Conservation (phyloP, 2,329 filamentous ascomycete species). For the Talaromyces sp. region DNA sequence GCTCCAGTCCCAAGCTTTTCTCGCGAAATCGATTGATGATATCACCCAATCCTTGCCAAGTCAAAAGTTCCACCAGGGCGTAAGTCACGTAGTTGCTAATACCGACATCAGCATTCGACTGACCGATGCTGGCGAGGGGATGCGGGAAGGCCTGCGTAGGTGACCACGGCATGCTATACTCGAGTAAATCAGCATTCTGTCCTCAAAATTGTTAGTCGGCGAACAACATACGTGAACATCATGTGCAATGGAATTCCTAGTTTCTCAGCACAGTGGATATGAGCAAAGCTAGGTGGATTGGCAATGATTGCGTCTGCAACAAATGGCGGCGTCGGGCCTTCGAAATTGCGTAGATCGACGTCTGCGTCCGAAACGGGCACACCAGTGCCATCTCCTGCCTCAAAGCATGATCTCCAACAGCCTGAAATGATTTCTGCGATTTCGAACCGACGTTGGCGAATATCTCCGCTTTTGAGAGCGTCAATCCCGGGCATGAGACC, state of each 20-base stretch:
- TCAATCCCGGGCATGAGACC: slow-evolving; percentile 79
- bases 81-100: slow-evolving; percentile 80
- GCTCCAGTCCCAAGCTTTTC: slow-evolving; percentile 66
- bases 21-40: slow-evolving; percentile 83
- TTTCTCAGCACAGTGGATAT: slow-evolving; percentile 73
- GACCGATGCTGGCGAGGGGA: slow-evolving; percentile 74
- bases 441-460: slow-evolving; percentile 65
- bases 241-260: slow-evolving; percentile 71
- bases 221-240: slow-evolving; percentile 71
- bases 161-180: slow-evolving; percentile 73
- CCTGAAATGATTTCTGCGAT: slow-evolving; percentile 76
- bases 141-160: slow-evolving; percentile 81
- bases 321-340: slow-evolving; percentile 50
- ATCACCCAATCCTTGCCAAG: slow-evolving; percentile 87
- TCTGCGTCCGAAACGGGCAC: slow-evolving; percentile 23
- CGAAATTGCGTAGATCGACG: slow-evolving; percentile 36
- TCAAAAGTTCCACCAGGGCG: slow-evolving; percentile 80
- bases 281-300: slow-evolving; percentile 72
- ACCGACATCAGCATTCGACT: slow-evolving; percentile 67
- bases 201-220: neutral
- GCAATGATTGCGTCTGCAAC: slow-evolving; percentile 85
- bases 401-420: slow-evolving; percentile 80
- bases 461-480: slow-evolving; percentile 68
- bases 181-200: slow-evolving; percentile 15
- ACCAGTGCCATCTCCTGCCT: slow-evolving; percentile 62